Evolutionary conservation across 352 stramenopile species (phyloP).

Genomic region (Phytophthora pseudosyringae): DNA sequence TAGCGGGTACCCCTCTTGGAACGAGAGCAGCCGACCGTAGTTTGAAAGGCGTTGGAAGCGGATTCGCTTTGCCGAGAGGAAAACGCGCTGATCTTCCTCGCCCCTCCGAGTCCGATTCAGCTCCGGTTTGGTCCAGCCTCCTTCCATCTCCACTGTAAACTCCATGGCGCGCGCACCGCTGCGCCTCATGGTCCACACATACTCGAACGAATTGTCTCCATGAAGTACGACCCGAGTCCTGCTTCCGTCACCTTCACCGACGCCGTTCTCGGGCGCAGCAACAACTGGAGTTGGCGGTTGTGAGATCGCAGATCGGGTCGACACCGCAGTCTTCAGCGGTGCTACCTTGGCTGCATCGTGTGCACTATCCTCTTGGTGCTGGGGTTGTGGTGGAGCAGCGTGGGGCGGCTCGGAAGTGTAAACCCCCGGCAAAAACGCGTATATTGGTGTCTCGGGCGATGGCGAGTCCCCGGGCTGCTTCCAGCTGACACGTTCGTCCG

Average conservation of each 20-base stretch:
- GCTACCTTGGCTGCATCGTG: constrained; percentile 5
- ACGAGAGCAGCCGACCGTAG: constrained; percentile 50
- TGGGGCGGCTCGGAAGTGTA: constrained; percentile 37
- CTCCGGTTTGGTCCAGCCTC: constrained; percentile 72
- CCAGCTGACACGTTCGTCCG: constrained; percentile 71
- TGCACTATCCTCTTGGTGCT: constrained; percentile 21
- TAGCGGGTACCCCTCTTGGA: not conserved
- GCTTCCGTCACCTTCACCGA: constrained; percentile 39
- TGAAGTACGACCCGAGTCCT: constrained; percentile 62
- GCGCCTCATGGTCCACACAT: constrained; percentile 70
- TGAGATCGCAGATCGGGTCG: not conserved
- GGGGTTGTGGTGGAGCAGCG: not conserved
- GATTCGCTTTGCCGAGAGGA: constrained; percentile 60
- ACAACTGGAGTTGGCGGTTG: not conserved
- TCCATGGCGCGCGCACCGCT: constrained; percentile 66
- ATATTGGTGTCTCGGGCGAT: constrained; percentile 23
- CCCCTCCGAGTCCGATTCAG: constrained; percentile 78
- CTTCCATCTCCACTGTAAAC: constrained; percentile 71
- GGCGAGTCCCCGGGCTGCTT: constrained; percentile 19
- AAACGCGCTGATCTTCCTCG: constrained; percentile 76
- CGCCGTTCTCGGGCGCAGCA: not conserved
- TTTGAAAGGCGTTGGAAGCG: constrained; percentile 79
- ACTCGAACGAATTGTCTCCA: constrained; percentile 86
- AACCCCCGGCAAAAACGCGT: constrained; percentile 70
- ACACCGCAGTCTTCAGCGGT: constrained; percentile 10